phyloP scores from a whole-genome alignment of 2,329 filamentous ascomycete species.

The Alternaria hordeiaustralica region DNA sequence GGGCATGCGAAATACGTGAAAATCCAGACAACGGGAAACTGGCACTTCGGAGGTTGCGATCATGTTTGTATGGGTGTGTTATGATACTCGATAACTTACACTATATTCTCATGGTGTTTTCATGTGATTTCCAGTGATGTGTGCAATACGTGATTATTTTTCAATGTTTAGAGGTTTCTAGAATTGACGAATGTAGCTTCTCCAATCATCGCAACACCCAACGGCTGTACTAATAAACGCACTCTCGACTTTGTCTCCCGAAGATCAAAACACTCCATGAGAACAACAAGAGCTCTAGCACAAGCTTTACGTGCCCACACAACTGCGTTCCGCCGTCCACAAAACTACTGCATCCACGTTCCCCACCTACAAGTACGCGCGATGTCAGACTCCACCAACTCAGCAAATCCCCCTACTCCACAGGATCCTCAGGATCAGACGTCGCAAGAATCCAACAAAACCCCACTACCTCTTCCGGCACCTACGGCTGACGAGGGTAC shows the following conservation, averaged over 20 bases:
- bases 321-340: background rate
- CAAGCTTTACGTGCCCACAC: background rate
- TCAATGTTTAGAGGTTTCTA: background rate
- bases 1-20: background rate
- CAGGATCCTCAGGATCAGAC: background rate
- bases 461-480: constrained; percentile 6
- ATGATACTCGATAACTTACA: background rate
- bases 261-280: background rate
- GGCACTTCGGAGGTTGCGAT: background rate
- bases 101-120: background rate
- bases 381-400: background rate
- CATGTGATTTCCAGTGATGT: background rate
- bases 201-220: background rate
- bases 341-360: background rate
- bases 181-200: background rate
- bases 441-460: background rate
- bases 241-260: background rate
- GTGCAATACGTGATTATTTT: background rate
- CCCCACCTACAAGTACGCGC: background rate
- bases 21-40: background rate
- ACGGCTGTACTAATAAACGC: background rate
- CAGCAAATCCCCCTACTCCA: background rate
- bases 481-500: constrained; percentile 3
- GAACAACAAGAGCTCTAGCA: background rate
- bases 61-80: background rate